A percentile compares a stretch with the other conserved stretches of the same genome.
These are phyloP conservation scores for Candida pseudocylindracea DNA, from an alignment of 1,139 yeast species.

Conservation along the genomic window DNA sequence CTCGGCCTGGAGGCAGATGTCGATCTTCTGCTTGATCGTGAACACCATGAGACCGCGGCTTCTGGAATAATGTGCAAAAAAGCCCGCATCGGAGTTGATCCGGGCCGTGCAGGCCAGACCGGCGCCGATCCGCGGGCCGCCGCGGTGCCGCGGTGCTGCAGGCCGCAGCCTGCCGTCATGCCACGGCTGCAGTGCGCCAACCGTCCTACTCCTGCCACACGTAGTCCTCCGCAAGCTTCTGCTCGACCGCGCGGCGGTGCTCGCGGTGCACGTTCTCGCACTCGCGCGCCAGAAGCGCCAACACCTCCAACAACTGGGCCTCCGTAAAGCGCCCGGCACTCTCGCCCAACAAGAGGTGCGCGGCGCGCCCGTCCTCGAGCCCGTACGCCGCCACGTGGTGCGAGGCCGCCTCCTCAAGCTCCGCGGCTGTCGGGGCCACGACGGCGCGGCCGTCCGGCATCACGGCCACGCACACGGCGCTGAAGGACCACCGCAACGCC, in stretches of 20 bases:
- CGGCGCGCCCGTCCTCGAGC: constrained; percentile 24
- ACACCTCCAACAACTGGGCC: constrained; percentile 22
- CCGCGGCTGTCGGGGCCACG: constrained; percentile 18
- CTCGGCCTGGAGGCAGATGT: constrained; percentile 44
- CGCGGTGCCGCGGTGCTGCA: too few relatives aligned
- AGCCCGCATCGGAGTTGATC: neutral
- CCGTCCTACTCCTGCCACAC: constrained; percentile 20
- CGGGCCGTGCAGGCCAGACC: neutral
- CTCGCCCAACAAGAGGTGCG: constrained; percentile 40
- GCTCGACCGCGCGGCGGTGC: constrained; percentile 22
- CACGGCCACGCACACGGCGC: constrained; percentile 21
- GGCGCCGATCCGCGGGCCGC: neutral
- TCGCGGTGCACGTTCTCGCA: constrained; percentile 23
- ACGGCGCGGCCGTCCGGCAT: constrained; percentile 8
- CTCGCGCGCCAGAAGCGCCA: constrained; percentile 22
- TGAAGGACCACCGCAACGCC: constrained; percentile 38
- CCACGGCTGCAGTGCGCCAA: too few relatives aligned
- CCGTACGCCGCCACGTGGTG: constrained; percentile 48
- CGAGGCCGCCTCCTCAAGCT: constrained; percentile 24
- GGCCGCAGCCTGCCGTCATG: too few relatives aligned
- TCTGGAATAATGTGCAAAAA: neutral
- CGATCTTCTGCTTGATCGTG: constrained; percentile 41
- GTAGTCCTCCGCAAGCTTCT: constrained; percentile 28
- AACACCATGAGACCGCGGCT: too few relatives aligned
- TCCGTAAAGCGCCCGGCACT: constrained; percentile 51